Base-by-base conservation (phyloP, 805 yeast species). In the Kazachstania psychrophila region DNA sequence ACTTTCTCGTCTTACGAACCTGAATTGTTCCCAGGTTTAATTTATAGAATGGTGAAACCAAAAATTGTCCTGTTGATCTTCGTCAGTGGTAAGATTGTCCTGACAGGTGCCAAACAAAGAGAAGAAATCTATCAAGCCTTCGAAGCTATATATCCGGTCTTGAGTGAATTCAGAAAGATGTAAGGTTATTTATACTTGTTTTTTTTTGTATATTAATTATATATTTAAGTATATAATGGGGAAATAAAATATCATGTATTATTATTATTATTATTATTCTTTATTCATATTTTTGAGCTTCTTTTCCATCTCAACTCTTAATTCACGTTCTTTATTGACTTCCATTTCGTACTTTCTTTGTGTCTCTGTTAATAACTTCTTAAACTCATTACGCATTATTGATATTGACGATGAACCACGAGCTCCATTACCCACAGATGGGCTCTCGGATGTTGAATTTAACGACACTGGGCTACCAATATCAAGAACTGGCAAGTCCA, bases 11-110 rank as follows among this genome's bases (percentile, higher is more conserved):
- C 96, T 13, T 92, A 92, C 58, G 98, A 92, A 64, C 98, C 98
- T 3, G 98, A 92, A 63, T 69, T 92, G 58, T 92, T 92, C 64
- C 98, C 98, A 3, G 98, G 98, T 56, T 73, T 92, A 51, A 92
- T 92, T 65, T 92, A 92, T 70, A 86, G 98, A 73, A 92, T 92
- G 98, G 98, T 92, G 51, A 89, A 89, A 61, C 98, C 98, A 13
- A 92, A 92, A 63, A 92, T 92, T 65, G 98, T 92, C 36, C 68
- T 92, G 54, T 73, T 92, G 64, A 88, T 92, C 51, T 92, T 92
- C 61, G 98, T 92, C 34, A 83, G 95, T 20, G 98, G 98, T 23
- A 92, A 92, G 62, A 92, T 92, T 64, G 98, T 92, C 36, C 69
- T 92, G 50, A 92, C 98, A 6, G 98, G 98, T 70, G 98, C 98